Percentiles rank a stretch among this genome's conserved stretches.
These are phyloP conservation scores for Pleurotus ostreatus DNA, from an alignment of 768 basidiomycete species.

Conservation along the genomic window DNA sequence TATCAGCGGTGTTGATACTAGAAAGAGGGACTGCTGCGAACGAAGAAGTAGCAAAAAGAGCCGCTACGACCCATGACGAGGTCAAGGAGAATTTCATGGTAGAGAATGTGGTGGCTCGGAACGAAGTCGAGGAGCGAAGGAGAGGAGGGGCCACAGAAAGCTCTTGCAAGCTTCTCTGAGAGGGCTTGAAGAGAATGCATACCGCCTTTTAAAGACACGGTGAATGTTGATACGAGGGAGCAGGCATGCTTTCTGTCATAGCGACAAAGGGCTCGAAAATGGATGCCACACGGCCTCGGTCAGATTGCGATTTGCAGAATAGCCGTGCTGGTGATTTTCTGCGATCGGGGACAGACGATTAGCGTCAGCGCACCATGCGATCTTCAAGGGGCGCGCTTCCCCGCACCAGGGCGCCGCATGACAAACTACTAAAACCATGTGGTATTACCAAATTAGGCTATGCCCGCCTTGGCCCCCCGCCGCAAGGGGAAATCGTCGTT, in stretches of 20 bases:
- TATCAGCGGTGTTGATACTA: conserved; percentile 31
- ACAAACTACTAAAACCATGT: not conserved
- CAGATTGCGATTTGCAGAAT: conserved; percentile 1
- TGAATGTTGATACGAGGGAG: conserved; percentile 4
- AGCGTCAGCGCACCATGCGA: conserved; percentile 2
- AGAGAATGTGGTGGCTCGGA: conserved; percentile 7
- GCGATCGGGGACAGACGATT: conserved; percentile 1
- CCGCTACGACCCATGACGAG: conserved; percentile 16
- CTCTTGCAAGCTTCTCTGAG: conserved; percentile 7
- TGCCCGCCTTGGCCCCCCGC: conserved; percentile 1
- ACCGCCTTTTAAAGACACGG: conserved; percentile 4
- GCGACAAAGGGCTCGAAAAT: conserved; percentile 2
- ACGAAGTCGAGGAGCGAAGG: not conserved
- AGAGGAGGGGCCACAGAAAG: conserved; percentile 2
- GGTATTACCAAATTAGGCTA: not conserved
- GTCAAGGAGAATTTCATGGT: conserved; percentile 9
- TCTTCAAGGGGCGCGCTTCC: conserved; percentile 2
- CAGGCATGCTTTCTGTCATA: conserved; percentile 10
- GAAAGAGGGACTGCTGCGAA: conserved; percentile 31
- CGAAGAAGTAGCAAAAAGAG: conserved; percentile 23
- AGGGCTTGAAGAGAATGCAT: not conserved
- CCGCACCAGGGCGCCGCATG: conserved; percentile 1
- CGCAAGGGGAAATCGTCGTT: not conserved
- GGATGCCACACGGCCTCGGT: not conserved
- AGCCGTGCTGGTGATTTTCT: conserved; percentile 3